Evolutionary conservation across 2,329 filamentous ascomycete genomes (phyloP).

Genomic region (Colletotrichum gloeosporioides): DNA sequence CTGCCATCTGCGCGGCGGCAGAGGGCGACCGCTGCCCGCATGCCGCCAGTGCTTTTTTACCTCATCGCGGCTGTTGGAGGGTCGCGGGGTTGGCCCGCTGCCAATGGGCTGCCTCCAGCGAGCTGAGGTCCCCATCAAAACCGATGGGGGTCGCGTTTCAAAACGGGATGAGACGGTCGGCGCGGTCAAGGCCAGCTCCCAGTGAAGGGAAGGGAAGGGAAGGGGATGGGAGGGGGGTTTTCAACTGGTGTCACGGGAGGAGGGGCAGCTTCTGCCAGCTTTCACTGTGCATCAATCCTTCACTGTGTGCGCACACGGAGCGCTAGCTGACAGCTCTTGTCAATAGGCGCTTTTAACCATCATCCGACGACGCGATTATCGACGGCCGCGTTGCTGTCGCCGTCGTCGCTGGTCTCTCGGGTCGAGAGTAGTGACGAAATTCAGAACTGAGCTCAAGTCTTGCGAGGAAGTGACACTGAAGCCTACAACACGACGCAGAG

Average conservation of each 20-base stretch:
- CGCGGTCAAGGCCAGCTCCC: constrained; percentile 12
- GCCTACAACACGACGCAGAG: background rate
- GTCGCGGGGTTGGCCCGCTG: constrained; percentile 10
- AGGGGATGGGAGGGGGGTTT: background rate
- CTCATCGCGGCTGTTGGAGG: background rate
- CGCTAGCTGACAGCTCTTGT: background rate
- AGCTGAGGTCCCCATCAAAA: background rate
- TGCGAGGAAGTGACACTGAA: background rate
- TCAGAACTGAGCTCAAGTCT: background rate
- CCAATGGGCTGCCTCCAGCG: constrained; percentile 13
- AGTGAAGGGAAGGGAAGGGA: background rate
- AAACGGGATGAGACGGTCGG: constrained; percentile 19
- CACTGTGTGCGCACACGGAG: background rate
- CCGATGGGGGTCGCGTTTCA: constrained; percentile 16
- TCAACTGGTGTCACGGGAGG: background rate
- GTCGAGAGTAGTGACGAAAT: background rate
- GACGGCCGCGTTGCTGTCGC: background rate
- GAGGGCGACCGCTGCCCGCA: background rate
- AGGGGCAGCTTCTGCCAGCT: background rate
- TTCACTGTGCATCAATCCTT: background rate
- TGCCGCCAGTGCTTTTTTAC: background rate
- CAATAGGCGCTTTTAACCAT: background rate
- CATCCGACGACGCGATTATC: background rate
- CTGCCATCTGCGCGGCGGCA: background rate
- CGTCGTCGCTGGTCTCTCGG: background rate